These are phyloP conservation scores for Syncephalis plumigaleata DNA, from an alignment of 371 early-diverging fungal genomes.

Conservation along the genomic window DNA sequence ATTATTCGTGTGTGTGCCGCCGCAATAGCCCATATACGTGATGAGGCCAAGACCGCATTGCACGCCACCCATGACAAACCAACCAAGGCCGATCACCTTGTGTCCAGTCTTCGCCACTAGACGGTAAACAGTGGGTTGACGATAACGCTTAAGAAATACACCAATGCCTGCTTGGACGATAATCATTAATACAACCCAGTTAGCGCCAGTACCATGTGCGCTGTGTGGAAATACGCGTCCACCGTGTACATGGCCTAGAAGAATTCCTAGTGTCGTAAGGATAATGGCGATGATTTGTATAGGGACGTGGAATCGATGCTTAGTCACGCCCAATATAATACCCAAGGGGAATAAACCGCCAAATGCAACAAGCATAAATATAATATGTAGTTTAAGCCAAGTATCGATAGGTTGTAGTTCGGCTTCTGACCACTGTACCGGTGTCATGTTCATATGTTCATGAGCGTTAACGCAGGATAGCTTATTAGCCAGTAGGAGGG, in stretches of 20 bases:
- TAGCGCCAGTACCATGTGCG: not conserved
- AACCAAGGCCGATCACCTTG: not conserved
- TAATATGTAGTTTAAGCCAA: not conserved
- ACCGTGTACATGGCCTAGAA: not conserved
- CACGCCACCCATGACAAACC: not conserved
- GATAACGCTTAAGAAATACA: not conserved
- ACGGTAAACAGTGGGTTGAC: not conserved
- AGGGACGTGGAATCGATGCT: not conserved
- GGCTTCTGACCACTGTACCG: too few relatives aligned
- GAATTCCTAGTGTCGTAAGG: not conserved
- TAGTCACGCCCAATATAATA: not conserved
- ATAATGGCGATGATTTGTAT: not conserved
- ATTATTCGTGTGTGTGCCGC: not conserved
- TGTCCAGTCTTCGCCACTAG: not conserved
- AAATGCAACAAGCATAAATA: not conserved
- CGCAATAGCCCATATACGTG: not conserved
- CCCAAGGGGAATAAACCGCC: not conserved
- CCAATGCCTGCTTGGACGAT: not conserved
- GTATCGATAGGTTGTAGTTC: too few relatives aligned
- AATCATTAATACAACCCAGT: not conserved
- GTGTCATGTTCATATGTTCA: too few relatives aligned
- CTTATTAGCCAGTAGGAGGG: too few relatives aligned
- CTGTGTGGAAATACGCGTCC: not conserved
- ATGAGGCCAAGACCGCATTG: not conserved
- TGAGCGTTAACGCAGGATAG: too few relatives aligned